Base-by-base conservation (phyloP, 2,329 filamentous ascomycete genomes). In the Leptoxyphium fumago region DNA sequence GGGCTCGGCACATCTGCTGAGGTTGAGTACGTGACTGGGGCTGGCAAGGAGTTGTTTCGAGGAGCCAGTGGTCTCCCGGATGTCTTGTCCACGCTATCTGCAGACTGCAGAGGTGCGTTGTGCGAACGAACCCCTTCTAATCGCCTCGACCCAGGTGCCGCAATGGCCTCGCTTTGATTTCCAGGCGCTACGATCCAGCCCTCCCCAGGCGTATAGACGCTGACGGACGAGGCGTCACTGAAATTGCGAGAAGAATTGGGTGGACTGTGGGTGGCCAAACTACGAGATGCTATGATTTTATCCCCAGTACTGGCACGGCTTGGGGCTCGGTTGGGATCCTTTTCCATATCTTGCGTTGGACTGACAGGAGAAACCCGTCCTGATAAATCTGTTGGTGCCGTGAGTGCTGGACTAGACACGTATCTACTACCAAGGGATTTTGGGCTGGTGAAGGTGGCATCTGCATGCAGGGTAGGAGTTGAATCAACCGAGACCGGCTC, bases 51-150 rank as follows among this genome's bases (percentile, higher is more conserved):
- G 15, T 40, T 36, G 15, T 44, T 29, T 5, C 10, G 7, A 3
- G 42, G 6, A 40, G 8, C 18, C 10, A 40, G 34, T 8, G 10
- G 15, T 15, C 15, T 39, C 10, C 18, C 34, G 15, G 10, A 17
- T 13, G 36, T 29, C 29, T 48, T 44, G 5, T 39, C 39, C 29
- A 18, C 14, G 15, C 15, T 38, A 45, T 55, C 43, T 52, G 48
- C 46, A 50, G 58, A 44, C 50, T 57, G 46, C 54, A 54, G 47
- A 53, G 53, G 41, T 53, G 49, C 65, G 54, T 47, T 62, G 56
- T 47, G 58, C 50, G 48, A 56, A 51, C 50, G 43, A 34, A 58
- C 39, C 14, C 50, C 48, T 28, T 52, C 47, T 21, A 48, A 51
- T 40, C 39, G 49, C 42, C 52, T 55, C 10, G 54, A 50, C 10